Evolutionary conservation across 2,329 filamentous ascomycete genomes (phyloP).

Genomic region (Ciborinia camelliae): DNA sequence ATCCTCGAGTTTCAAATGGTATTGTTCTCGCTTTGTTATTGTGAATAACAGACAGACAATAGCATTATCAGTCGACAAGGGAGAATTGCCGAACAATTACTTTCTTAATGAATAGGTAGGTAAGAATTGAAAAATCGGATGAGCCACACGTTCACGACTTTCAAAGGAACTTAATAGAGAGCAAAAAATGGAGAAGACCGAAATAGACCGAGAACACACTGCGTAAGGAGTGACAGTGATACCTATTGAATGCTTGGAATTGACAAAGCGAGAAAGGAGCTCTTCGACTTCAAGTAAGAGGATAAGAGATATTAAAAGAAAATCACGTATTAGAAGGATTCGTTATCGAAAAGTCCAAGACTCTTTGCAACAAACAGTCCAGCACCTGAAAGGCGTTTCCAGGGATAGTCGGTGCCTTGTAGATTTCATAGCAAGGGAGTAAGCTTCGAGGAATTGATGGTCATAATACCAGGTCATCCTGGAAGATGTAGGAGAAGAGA

Average conservation of each 20-base stretch:
- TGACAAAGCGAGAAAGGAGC: slow-evolving; percentile 10
- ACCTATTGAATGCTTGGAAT: neutral
- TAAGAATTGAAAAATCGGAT: neutral
- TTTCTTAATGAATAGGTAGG: slow-evolving; percentile 4
- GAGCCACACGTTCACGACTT: neutral
- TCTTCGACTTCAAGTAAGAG: slow-evolving; percentile 3
- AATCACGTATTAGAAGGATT: neutral
- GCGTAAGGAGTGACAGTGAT: slow-evolving; percentile 38
- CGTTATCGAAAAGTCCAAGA: no score
- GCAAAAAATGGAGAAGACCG: neutral
- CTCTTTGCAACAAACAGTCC: slow-evolving; percentile 12
- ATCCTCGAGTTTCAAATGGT: neutral
- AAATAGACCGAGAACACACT: slow-evolving; percentile 23
- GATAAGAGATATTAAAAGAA: slow-evolving; percentile 15
- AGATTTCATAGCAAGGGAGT: slow-evolving; percentile 5
- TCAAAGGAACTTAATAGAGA: neutral
- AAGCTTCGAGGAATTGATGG: slow-evolving; percentile 1
- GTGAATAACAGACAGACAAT: slow-evolving; percentile 11
- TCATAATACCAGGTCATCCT: neutral
- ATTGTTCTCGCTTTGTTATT: slow-evolving; percentile 3
- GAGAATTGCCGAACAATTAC: neutral
- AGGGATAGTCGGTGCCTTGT: slow-evolving; percentile 3
- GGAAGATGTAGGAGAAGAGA: neutral
- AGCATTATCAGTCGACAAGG: slow-evolving; percentile 1
- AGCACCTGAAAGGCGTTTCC: neutral